phyloP scores from a whole-genome alignment of 2,329 filamentous ascomycete genomes.

The Aspergillus sp. region DNA sequence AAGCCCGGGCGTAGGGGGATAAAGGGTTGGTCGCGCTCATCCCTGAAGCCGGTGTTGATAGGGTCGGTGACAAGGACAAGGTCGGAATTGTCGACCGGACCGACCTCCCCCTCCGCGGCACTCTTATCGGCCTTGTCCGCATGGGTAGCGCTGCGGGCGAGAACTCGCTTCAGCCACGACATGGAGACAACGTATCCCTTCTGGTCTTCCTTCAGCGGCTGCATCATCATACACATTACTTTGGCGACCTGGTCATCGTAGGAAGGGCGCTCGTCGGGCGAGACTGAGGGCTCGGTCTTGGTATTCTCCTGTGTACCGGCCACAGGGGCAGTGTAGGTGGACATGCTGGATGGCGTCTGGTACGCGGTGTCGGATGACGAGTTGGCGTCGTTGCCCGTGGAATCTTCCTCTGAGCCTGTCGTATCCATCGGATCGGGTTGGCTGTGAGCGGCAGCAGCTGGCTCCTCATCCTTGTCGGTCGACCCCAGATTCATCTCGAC shows the following conservation, averaged over 20 bases:
- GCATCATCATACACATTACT: constrained; percentile 64
- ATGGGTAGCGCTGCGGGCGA: constrained; percentile 65
- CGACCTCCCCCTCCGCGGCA: constrained; percentile 67
- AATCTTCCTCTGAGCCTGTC: constrained; percentile 38
- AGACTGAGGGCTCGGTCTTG: constrained; percentile 26
- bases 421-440: constrained; percentile 49
- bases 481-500: constrained; percentile 30
- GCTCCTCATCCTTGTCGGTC: constrained; percentile 23
- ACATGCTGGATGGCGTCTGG: constrained; percentile 45
- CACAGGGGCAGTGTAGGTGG: constrained; percentile 38
- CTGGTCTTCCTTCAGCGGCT: constrained; percentile 70
- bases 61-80: constrained; percentile 67
- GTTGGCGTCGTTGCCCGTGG: constrained; percentile 33
- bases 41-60: constrained; percentile 43
- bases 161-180: constrained; percentile 76
- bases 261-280: constrained; percentile 43
- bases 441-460: constrained; percentile 31
- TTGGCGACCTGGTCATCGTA: constrained; percentile 74
- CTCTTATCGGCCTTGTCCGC: constrained; percentile 62
- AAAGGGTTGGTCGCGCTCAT: constrained; percentile 59
- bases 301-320: constrained; percentile 34
- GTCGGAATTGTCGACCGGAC: constrained; percentile 85
- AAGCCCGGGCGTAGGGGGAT: constrained; percentile 74
- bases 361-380: constrained; percentile 41
- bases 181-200: constrained; percentile 78